Evolutionary conservation across 345 rosid species (phyloP), one percentile per base, ranked within the genome.

Genomic region (Erucastrum elatum): DNA sequence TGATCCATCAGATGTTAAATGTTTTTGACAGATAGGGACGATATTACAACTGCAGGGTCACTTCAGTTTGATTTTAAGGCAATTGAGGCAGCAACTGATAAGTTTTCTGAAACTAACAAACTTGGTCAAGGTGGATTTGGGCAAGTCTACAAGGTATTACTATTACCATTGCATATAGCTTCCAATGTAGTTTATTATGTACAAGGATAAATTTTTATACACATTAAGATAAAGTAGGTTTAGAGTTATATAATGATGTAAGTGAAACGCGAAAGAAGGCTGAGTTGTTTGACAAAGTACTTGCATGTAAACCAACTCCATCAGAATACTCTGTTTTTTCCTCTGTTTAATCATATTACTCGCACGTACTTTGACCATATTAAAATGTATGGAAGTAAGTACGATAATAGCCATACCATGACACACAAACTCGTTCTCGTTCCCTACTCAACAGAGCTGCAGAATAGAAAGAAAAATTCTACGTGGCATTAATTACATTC

Each of bases 1-100:
- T 53, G 26, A 15, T 53, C 16, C 8, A 21, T 21, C 21, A 69
- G 13, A 13, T 49, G 25, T 35, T 58, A 17, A 33, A 26, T 35
- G 25, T 29, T 44, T 30, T 26, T 0, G 9, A 60, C 60, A 88
- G 90, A 2, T 56, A 27, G 2, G 27, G 72, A 65, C 33, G 85
- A 84, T 5, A 78, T 82, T 37, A 67, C 80, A 15, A 71, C 59
- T 33, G 73, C 35, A 67, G 88, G 85, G 11, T 83, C 87, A 7
- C 75, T 87, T 70, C 87, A 87, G 66, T 78, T 66, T 16, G 87
- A 84, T 64, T 71, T 84, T 1, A 67, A 15, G 9, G 70, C 81
- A 0, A 79, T 88, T n/a, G 60, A 79, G 81, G 74, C 63, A 8
- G 90, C 91, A 4, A 53, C 59, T 6, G 59, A 53, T 53, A 53